phyloP scores from a whole-genome alignment of 768 basidiomycete genomes.

The Phlegmacium glaucopus region DNA sequence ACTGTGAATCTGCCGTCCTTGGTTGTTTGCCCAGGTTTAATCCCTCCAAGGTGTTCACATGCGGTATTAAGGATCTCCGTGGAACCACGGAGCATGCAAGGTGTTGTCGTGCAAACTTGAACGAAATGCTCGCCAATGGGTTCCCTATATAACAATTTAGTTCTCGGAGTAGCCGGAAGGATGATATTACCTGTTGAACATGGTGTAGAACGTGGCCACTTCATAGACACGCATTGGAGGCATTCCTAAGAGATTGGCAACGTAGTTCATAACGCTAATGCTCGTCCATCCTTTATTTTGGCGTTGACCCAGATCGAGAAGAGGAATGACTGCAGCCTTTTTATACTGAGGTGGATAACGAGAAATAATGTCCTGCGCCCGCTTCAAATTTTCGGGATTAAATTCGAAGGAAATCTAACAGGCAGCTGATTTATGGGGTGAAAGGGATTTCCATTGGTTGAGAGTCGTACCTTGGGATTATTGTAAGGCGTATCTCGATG shows the following conservation, averaged over 20 bases:
- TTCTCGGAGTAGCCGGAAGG: not conserved
- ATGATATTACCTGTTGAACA: conserved; percentile 86
- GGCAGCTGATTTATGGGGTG: not conserved
- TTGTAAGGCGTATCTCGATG: conserved; percentile 95
- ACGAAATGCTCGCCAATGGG: conserved; percentile 93
- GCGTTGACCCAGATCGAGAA: conserved; percentile 93
- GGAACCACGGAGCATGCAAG: conserved; percentile 93
- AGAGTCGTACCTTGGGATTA: conserved; percentile 69
- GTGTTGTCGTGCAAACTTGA: conserved; percentile 98
- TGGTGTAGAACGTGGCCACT: conserved; percentile 99
- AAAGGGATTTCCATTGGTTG: not conserved
- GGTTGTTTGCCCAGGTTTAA: conserved; percentile 90
- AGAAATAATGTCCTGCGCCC: conserved; percentile 85
- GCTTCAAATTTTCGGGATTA: conserved; percentile 74
- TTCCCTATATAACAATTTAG: conserved; percentile 48
- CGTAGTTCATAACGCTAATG: conserved; percentile 98
- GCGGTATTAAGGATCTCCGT: conserved; percentile 87
- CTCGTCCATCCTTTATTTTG: conserved; percentile 99
- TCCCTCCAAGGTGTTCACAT: conserved; percentile 75
- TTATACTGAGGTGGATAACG: conserved; percentile 97
- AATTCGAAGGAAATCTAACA: conserved; percentile 88
- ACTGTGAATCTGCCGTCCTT: conserved; percentile 96
- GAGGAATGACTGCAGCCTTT: conserved; percentile 96
- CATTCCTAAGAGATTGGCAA: conserved; percentile 90
- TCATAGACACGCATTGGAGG: conserved; percentile 99